phyloP scores from a whole-genome alignment of 345 rosid species.

The Alliaria petiolata region DNA sequence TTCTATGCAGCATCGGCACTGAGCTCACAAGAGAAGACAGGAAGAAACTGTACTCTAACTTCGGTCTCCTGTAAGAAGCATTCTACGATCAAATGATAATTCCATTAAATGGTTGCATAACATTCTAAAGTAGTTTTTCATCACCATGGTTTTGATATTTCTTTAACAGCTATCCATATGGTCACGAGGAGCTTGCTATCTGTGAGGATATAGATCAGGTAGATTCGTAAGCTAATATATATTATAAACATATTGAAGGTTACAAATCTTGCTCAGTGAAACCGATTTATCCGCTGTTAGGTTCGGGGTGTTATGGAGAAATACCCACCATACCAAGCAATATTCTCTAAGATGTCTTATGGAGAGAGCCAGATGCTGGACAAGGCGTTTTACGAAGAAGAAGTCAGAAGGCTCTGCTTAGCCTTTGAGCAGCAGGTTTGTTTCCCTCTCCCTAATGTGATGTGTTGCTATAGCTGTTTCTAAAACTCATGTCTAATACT shows the following conservation, averaged over 20 bases:
- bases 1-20: slow-evolving; percentile 77
- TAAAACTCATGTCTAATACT: neutral
- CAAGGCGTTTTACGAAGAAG: slow-evolving; percentile 97
- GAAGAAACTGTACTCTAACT: slow-evolving; percentile 86
- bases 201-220: slow-evolving; percentile 94
- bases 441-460: neutral
- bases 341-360: slow-evolving; percentile 79
- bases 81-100: neutral
- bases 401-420: slow-evolving; percentile 96
- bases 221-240: neutral
- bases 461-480: neutral
- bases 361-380: slow-evolving; percentile 99
- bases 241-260: neutral
- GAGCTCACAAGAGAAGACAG: slow-evolving; percentile 99
- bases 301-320: slow-evolving; percentile 93
- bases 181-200: slow-evolving; percentile 87
- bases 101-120: neutral
- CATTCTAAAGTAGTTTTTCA: neutral
- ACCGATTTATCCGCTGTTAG: slow-evolving; percentile 29
- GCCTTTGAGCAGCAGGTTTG: slow-evolving; percentile 96
- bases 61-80: slow-evolving; percentile 77
- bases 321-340: slow-evolving; percentile 90
- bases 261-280: neutral
- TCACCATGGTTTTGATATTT: slow-evolving; percentile 14
- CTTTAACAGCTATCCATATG: slow-evolving; percentile 70